Evolutionary conservation across 2,329 filamentous ascomycete genomes (phyloP), one percentile per base, ranked within the genome.

Genomic region (Neoscytalidium dimidiatum): DNA sequence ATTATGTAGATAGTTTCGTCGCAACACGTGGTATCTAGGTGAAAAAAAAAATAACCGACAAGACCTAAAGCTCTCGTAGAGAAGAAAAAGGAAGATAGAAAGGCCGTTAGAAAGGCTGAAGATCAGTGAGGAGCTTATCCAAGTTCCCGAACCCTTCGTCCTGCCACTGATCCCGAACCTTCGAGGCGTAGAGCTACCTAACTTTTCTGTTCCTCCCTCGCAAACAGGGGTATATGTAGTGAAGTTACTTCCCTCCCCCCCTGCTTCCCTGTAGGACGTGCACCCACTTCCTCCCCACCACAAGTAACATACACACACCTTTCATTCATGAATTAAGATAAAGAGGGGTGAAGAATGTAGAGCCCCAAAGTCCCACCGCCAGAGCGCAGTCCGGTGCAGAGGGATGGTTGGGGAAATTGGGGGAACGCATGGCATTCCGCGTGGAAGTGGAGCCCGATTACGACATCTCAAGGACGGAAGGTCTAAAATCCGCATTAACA

Each of bases 391-490:
- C n/a, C n/a, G n/a, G n/a, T n/a, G n/a, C n/a, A n/a, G n/a, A n/a
- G n/a, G n/a, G n/a, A n/a, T n/a, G n/a, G n/a, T n/a, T n/a, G n/a
- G n/a, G n/a, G n/a, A n/a, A n/a, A n/a, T n/a, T n/a, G n/a, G n/a
- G n/a, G n/a, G n/a, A n/a, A n/a, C n/a, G n/a, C n/a, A n/a, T n/a
- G n/a, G n/a, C n/a, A n/a, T n/a, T 46, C 23, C 9, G 38, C 38
- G 38, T 6, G 14, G 38, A n/a, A 4, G n/a, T 14, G 5, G 19
- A 7, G n/a, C 43, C 23, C 14, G 26, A 35, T 49, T 57, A 64
- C 19, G 62, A 60, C 43, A 46, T 57, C 41, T 41, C 19, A 19
- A 64, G 62, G 23, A 64, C 62, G 3, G 51, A 58, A 38, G 62
- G 62, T n/a, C 62, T 64, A n/a, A 3, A 14, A 3, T 2, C 3